These are phyloP conservation scores for Hypoxylon sp. DNA, from an alignment of 2,329 filamentous ascomycete genomes.

Conservation along the genomic window DNA sequence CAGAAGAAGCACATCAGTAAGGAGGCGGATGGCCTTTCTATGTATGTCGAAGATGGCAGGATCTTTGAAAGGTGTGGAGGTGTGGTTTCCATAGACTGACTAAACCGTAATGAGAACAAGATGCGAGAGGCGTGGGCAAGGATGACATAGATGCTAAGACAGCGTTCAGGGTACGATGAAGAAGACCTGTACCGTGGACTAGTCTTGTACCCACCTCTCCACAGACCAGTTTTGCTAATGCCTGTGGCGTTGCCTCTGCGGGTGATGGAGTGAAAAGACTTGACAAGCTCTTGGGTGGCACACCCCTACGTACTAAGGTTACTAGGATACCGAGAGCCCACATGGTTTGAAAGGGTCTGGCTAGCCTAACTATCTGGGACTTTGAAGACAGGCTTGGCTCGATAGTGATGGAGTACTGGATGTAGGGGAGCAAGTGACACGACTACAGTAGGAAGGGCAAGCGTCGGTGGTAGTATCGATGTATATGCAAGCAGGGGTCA, in stretches of 20 bases:
- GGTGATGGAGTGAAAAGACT: constrained; percentile 45
- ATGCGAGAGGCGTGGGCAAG: constrained; percentile 58
- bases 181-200: constrained; percentile 40
- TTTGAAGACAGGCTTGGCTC: constrained; percentile 39
- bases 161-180: constrained; percentile 52
- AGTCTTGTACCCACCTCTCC: constrained; percentile 49
- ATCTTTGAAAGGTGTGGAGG: constrained; percentile 55
- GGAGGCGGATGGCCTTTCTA: constrained; percentile 54
- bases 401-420: constrained; percentile 35
- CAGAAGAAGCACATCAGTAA: constrained; percentile 46
- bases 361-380: constrained; percentile 25
- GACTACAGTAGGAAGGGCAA: constrained; percentile 48
- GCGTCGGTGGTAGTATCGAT: constrained; percentile 45
- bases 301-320: constrained; percentile 30
- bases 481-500: constrained; percentile 48
- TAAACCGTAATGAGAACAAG: constrained; percentile 59
- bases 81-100: constrained; percentile 56
- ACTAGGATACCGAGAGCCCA: constrained; percentile 49
- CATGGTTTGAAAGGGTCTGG: constrained; percentile 55
- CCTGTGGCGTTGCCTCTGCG: constrained; percentile 49
- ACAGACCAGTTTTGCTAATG: constrained; percentile 50
- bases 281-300: constrained; percentile 48
- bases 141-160: constrained; percentile 54
- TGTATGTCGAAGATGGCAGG: constrained; percentile 51
- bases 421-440: constrained; percentile 49